phyloP scores from a whole-genome alignment of 2,329 filamentous ascomycete species.

The Aspergillus uvarum region DNA sequence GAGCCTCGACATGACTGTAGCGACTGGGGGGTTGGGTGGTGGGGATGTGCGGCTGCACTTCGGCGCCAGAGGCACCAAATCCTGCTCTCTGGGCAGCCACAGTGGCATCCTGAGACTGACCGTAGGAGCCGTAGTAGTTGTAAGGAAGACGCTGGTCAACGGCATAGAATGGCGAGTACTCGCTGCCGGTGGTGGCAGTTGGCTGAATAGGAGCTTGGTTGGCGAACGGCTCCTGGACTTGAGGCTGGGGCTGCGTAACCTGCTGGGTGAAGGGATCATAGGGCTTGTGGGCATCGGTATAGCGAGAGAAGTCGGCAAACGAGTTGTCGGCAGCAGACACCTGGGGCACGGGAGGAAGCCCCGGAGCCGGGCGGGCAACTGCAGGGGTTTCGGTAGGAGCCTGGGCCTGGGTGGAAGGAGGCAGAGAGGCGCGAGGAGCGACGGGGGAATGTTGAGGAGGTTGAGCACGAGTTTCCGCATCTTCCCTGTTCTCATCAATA shows the following conservation, averaged over 20 bases:
- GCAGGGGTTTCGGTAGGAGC: slow-evolving; percentile 40
- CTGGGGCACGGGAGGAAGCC: slow-evolving; percentile 60
- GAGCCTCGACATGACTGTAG: slow-evolving; percentile 66
- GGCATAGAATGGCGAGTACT: slow-evolving; percentile 85
- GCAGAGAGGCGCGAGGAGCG: slow-evolving; percentile 80
- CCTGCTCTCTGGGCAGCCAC: slow-evolving; percentile 70
- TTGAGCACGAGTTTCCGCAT: slow-evolving; percentile 90
- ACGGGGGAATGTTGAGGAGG: slow-evolving; percentile 91
- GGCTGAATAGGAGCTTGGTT: slow-evolving; percentile 59
- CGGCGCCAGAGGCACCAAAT: slow-evolving; percentile 63
- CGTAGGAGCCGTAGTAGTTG: slow-evolving; percentile 66
- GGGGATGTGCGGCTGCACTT: slow-evolving; percentile 60
- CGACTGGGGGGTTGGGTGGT: slow-evolving; percentile 74
- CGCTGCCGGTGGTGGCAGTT: slow-evolving; percentile 59
- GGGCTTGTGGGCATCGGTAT: slow-evolving; percentile 68
- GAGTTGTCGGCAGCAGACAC: slow-evolving; percentile 50
- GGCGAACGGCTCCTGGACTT: slow-evolving; percentile 59
- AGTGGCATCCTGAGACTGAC: slow-evolving; percentile 71
- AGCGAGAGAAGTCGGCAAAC: slow-evolving; percentile 54
- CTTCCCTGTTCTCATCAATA: slow-evolving; percentile 90
- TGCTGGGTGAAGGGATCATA: slow-evolving; percentile 87
- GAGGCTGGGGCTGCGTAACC: slow-evolving; percentile 60
- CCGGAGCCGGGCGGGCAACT: slow-evolving; percentile 61
- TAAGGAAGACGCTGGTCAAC: slow-evolving; percentile 74
- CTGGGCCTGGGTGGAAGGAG: slow-evolving; percentile 57